Base-by-base conservation (phyloP, 495 filamentous ascomycete genomes). In the Niebla homalea region DNA sequence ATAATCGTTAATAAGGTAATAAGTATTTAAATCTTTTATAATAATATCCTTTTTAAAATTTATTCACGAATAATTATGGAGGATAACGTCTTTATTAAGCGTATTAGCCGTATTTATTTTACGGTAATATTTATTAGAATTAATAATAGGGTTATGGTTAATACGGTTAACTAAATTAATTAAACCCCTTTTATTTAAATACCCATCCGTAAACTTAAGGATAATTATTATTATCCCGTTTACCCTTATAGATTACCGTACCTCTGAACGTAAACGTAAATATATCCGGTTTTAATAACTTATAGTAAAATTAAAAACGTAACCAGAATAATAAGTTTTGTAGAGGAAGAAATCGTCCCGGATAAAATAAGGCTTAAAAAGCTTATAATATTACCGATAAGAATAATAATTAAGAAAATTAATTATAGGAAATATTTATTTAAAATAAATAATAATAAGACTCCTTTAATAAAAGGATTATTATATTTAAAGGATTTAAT, bases 171-270 rank as follows among this genome's bases (percentile, higher is more conserved):
- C n/a, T 48, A 5, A 21, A 49, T 14, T 7, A 19, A 23, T 52
- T 26, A 29, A 46, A 52, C 48, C 48, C 8, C 36, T 52, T 16
- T 29, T 49, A 52, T 52, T 19, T 49, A 47, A 14, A 22, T 23
- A 46, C 4, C n/a, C 46, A 43, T 52, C 16, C 6, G 6, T 6
- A 20, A 8, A 18, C 16, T 8, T 8, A 18, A 18, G 16, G 21
- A 42, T 7, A 18, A 42, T 7, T 8, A 20, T 18, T 6, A 14
- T 44, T 19, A 7, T 15, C 11, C 5, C 11, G 11, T 21, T 23
- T 21, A 44, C 4, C 5, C 5, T 18, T 21, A 21, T 44, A 44
- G 4, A 22, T 23, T 21, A 44, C 4, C 20, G 25, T 22, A 26
- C 7, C 7, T 26, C 25, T 26, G 3, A 21, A 44, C 14, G 41